Percentiles rank a stretch among this genome's conserved stretches.
These are phyloP conservation scores for Sapria himalayana DNA, from an alignment of 345 rosid species.

Conservation along the genomic window DNA sequence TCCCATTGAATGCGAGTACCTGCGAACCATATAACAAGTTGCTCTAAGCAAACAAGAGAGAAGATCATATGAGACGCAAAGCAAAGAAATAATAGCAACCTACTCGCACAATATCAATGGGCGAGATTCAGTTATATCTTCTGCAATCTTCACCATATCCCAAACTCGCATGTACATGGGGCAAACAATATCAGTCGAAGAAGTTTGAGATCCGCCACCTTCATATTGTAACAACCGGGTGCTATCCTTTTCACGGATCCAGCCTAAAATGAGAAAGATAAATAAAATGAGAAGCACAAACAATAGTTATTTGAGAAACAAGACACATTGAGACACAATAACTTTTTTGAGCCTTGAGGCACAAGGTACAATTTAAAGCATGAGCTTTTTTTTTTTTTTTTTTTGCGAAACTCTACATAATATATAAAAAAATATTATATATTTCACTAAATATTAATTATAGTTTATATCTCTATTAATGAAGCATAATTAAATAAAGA, in stretches of 20 bases:
- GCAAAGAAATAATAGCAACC: slow-evolving; percentile 13
- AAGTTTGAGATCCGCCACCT: slow-evolving; percentile 91
- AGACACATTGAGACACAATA: too few relatives aligned
- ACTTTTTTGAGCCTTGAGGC: too few relatives aligned
- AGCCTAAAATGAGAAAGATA: slow-evolving; percentile 56
- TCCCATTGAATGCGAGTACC: slow-evolving; percentile 98
- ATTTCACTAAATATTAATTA: too few relatives aligned
- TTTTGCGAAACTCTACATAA: too few relatives aligned
- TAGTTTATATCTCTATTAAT: too few relatives aligned
- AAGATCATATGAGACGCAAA: neutral
- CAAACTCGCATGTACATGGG: slow-evolving; percentile 99
- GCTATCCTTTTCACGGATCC: slow-evolving; percentile 73
- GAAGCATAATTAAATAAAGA: too few relatives aligned
- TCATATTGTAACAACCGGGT: slow-evolving; percentile 76
- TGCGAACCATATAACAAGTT: slow-evolving; percentile 17
- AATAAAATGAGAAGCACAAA: too few relatives aligned
- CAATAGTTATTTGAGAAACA: too few relatives aligned
- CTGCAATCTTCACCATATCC: slow-evolving; percentile 87
- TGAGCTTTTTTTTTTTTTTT: too few relatives aligned
- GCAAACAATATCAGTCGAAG: slow-evolving; percentile 80
- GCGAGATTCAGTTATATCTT: slow-evolving; percentile 66
- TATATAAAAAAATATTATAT: too few relatives aligned
- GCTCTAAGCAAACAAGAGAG: slow-evolving; percentile 8
- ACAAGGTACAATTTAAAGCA: too few relatives aligned
- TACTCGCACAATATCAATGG: slow-evolving; percentile 99